Evolutionary conservation across 495 filamentous ascomycete genomes (phyloP), one percentile per base, ranked within the genome.

Genomic region (Trichoderma gamsii): DNA sequence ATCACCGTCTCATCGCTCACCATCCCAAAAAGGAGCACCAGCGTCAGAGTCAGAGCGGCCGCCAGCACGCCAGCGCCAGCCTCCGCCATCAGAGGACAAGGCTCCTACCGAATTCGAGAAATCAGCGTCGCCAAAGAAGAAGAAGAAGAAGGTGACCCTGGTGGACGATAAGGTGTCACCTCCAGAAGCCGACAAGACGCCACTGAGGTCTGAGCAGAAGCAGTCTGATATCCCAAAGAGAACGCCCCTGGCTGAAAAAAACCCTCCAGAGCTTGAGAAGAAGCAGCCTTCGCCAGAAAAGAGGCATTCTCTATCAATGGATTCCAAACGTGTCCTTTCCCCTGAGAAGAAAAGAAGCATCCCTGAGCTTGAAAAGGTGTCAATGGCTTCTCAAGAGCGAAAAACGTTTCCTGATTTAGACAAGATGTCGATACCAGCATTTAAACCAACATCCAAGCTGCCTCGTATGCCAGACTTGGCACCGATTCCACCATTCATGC

Each of bases 71-170:
- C 67, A 16, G 38, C 71, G 73, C 8, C 69, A 73, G 23, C 72
- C 73, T 32, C 61, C 70, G 38, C 66, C 74, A 27, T 68, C 63
- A 51, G 63, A 65, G 63, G 41, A 65, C 23, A 65, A 65, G 63
- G 18, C 21, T 11, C 13, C 35, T 43, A 15, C 63, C 4, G 63
- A 65, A 21, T 4, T 13, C 15, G 35, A 41, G 21, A 41, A 61
- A 70, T 6, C 67, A n/a, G 25, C 59, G 32, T 15, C 59, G 6
- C 63, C 41, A 21, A 56, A 61, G 68, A 38, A 32, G 38, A 56
- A 51, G 25, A 69, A 69, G 64, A 43, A 63, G 46, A 38, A 32
- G 11, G 29, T 23, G 18, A 25, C 41, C 9, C 63, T 64, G 1
- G 23, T 21, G 21, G 38, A 41, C 13, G 44, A 52, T 16, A 52